phyloP scores from a whole-genome alignment of 2,329 filamentous ascomycete species.

The Arthrobotrys pseudoclavata region DNA sequence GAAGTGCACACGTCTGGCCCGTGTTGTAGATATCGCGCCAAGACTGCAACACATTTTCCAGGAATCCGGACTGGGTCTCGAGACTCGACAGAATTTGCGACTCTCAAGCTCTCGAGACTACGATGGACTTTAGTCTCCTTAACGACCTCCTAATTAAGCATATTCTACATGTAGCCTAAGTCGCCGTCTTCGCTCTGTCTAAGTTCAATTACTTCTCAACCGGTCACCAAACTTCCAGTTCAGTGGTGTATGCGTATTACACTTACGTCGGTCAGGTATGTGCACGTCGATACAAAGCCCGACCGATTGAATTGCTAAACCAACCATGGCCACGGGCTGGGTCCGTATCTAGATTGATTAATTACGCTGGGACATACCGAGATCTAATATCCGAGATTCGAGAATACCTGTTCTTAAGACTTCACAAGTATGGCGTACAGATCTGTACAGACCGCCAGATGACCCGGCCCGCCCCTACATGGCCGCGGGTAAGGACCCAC shows the following conservation, averaged over 20 bases:
- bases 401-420: background rate
- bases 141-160: background rate
- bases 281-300: background rate
- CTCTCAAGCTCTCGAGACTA: background rate
- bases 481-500: slow-evolving; percentile 21
- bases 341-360: background rate
- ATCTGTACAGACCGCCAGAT: slow-evolving; percentile 3
- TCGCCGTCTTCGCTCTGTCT: background rate
- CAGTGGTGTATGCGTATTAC: too few species aligned
- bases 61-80: background rate
- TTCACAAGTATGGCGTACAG: slow-evolving; percentile 9
- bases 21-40: slow-evolving; percentile 23
- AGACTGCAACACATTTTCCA: slow-evolving; percentile 21
- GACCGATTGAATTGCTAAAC: background rate
- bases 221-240: background rate
- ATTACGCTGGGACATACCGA: background rate
- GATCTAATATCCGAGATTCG: slow-evolving; percentile 14
- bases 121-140: background rate
- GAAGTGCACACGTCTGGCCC: slow-evolving; percentile 24
- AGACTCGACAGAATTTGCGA: background rate
- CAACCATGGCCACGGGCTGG: background rate
- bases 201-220: background rate
- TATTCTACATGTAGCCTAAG: background rate
- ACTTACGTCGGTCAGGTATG: background rate
- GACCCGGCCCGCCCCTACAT: slow-evolving; percentile 24